Evolutionary conservation across 345 rosid genomes (phyloP), one percentile per base, ranked within the genome.

Genomic region (Ceriops decandra): DNA sequence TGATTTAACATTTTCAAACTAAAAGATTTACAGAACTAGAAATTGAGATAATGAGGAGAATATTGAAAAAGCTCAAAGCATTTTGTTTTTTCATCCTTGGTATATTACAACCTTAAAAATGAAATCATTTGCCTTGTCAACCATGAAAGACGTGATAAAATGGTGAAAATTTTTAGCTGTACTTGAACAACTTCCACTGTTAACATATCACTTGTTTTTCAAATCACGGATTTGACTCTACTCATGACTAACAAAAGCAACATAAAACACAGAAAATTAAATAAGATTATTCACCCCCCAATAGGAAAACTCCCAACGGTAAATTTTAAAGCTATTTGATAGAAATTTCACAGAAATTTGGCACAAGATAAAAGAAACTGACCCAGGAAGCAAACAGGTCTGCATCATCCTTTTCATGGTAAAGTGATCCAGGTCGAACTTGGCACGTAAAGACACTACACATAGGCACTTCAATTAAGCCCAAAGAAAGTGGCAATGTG

Each of bases 361-460:
- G 36, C 11, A 38, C 21, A 28, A 49, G 53, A 62, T 21, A 38
- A 51, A 21, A 52, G 53, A 69, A 76, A 89, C 99, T 82, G 71
- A 95, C 99, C 99, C 99, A 91, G 61, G 90, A 88, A 77, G 95
- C 93, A 83, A 91, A 95, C 76, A 83, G 67, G 35, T 77, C 53
- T 24, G 99, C 95, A 73, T 95, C 99, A 74, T 86, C 93, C 33
- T 70, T 74, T 81, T 95, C 99, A 65, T 87, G 93, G 83, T 63
- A 85, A 72, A 95, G 84, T n/a, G 99, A 95, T 75, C 99, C 99
- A 0, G 97, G 99, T 66, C 90, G 93, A 79, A 88, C 97, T 87
- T 88, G 85, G 80, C 99, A 95, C 0, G 99, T 95, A 80, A 87
- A 95, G 67, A 31, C 35, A 68, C 99, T 95, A 78, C 54, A 75